phyloP scores from a whole-genome alignment of 352 stramenopile species.

The Thraustotheca clavata region DNA sequence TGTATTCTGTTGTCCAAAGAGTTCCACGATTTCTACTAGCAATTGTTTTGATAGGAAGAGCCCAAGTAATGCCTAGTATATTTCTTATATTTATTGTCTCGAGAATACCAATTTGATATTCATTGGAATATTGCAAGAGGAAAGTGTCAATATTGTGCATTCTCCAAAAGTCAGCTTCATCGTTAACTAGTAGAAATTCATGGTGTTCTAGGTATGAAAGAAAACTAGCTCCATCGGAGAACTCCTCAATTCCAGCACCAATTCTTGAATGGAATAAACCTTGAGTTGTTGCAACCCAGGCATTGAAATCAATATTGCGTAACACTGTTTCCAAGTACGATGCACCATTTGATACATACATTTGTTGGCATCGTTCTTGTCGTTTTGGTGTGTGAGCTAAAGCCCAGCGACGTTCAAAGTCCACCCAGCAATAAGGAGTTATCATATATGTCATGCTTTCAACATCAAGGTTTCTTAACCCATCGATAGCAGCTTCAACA shows the following conservation, averaged over 20 bases:
- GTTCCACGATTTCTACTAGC: background rate
- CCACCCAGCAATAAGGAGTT: background rate
- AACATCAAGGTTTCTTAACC: background rate
- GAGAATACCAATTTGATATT: background rate
- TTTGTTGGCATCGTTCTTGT: background rate
- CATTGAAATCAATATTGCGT: background rate
- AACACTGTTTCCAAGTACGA: background rate
- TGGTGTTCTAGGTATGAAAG: background rate
- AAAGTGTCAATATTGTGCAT: background rate
- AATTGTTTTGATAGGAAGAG: background rate
- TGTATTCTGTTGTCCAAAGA: background rate
- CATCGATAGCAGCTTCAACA: background rate
- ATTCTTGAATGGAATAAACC: background rate
- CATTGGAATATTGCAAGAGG: background rate
- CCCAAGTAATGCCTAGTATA: background rate
- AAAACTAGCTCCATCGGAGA: background rate
- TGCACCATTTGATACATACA: background rate
- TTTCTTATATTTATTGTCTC: background rate
- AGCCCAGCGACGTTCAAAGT: conserved; percentile 4
- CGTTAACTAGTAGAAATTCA: background rate
- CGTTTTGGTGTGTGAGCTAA: conserved; percentile 2
- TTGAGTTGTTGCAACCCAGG: background rate
- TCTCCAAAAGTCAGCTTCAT: background rate
- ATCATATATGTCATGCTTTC: background rate
- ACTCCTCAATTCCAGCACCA: background rate